These are phyloP conservation scores for Aspergillus conjunctus DNA, from an alignment of 495 filamentous ascomycete genomes.

Conservation along the genomic window DNA sequence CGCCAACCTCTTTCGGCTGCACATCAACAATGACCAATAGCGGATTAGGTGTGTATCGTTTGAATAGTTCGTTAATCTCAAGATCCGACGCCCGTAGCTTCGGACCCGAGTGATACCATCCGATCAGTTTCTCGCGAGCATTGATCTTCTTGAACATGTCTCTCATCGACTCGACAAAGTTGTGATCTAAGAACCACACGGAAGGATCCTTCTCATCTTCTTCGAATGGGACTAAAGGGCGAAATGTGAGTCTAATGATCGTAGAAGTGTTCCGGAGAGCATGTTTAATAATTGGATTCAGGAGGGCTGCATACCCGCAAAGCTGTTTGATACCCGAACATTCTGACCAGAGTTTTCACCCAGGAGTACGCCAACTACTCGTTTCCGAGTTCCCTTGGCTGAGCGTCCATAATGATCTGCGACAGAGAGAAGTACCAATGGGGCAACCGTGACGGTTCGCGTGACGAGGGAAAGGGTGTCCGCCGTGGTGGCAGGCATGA, in stretches of 20 bases:
- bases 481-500: constrained; percentile 92
- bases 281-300: constrained; percentile 3
- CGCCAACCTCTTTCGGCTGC: constrained; percentile 96
- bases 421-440: constrained; percentile 94
- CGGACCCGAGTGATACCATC: constrained; percentile 98
- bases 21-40: constrained; percentile 98
- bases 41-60: constrained; percentile 96
- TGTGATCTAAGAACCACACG: constrained; percentile 99
- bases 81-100: constrained; percentile 96
- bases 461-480: constrained; percentile 91
- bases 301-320: constrained; percentile 70
- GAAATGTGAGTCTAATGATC: constrained; percentile 20
- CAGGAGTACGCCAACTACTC: constrained; percentile 92
- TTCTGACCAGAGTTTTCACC: constrained; percentile 94
- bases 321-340: constrained; percentile 98
- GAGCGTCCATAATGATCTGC: constrained; percentile 98
- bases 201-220: constrained; percentile 98
- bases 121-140: constrained; percentile 96
- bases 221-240: constrained; percentile 83
- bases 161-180: constrained; percentile 99
- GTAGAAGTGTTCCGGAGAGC: background rate
- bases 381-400: constrained; percentile 85
- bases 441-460: constrained; percentile 93
- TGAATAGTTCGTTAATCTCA: constrained; percentile 99
- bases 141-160: constrained; percentile 99